Evolutionary conservation across 495 filamentous ascomycete genomes (phyloP).

Genomic region (Beverwykella pulmonaria): DNA sequence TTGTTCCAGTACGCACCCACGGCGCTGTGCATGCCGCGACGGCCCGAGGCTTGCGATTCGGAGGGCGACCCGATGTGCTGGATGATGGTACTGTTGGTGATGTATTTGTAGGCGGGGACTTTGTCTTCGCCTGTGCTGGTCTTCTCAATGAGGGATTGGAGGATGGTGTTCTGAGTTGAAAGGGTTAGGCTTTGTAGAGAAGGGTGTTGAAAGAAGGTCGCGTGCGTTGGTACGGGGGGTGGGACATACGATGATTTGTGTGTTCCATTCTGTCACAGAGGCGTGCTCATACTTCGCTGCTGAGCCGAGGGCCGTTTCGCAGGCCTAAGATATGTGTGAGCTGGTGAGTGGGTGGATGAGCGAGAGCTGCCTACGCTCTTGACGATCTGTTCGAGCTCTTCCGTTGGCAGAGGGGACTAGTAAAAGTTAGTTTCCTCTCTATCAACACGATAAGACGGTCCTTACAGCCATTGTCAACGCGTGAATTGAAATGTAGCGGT

Average conservation of each 20-base stretch:
- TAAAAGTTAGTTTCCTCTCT: background rate
- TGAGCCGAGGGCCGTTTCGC: conserved; percentile 71
- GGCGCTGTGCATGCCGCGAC: conserved; percentile 94
- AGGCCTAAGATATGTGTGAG: conserved; percentile 63
- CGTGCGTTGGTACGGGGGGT: background rate
- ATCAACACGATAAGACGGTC: background rate
- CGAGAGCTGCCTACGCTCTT: conserved; percentile 67
- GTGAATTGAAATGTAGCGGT: background rate
- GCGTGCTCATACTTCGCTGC: conserved; percentile 79
- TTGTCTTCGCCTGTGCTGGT: conserved; percentile 55
- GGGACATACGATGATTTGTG: conserved; percentile 77
- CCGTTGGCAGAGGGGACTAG: conserved; percentile 55
- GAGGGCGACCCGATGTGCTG: conserved; percentile 65
- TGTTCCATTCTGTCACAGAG: conserved; percentile 82
- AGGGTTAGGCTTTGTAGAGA: background rate
- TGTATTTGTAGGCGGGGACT: conserved; percentile 74
- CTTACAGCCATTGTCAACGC: conserved; percentile 8
- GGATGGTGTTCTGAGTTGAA: conserved; percentile 72
- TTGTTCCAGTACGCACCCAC: conserved; percentile 97
- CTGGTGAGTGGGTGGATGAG: background rate
- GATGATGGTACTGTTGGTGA: conserved; percentile 96
- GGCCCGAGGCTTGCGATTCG: conserved; percentile 63
- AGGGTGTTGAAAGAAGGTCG: background rate
- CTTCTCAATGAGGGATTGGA: conserved; percentile 82
- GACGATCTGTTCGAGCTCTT: conserved; percentile 80